Conservation (phyloP, 768 basidiomycete species). For the Fomitopsis serialis region DNA sequence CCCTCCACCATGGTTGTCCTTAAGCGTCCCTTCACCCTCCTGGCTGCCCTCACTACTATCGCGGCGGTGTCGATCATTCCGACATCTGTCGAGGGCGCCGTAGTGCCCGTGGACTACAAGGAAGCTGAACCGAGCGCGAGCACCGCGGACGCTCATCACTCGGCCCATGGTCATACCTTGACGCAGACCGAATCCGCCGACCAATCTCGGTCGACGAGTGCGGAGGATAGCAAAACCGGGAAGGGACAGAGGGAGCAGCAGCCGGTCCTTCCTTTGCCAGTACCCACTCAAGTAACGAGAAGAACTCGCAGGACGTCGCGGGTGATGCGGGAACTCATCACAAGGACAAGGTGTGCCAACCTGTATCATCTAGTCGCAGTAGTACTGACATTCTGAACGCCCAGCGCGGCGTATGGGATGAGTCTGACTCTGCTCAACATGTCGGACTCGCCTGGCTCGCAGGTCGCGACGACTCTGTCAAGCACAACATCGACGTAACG, state of each 20-base stretch:
- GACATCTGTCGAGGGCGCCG: conserved; percentile 33
- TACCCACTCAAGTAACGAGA: too few relatives aligned
- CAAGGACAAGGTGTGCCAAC: neutral
- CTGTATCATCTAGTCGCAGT: neutral
- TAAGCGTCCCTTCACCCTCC: conserved; percentile 39
- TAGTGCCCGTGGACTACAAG: conserved; percentile 17
- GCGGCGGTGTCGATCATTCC: conserved; percentile 36
- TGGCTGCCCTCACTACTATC: conserved; percentile 42
- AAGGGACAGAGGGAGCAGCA: neutral
- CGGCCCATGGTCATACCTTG: conserved; percentile 2
- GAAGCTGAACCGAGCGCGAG: neutral
- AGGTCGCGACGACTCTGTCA: neutral
- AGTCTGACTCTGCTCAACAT: conserved; percentile 13
- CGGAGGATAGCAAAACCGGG: neutral
- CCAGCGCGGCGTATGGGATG: conserved; percentile 14
- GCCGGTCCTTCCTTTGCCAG: neutral
- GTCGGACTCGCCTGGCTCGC: conserved; percentile 7
- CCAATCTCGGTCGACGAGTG: neutral
- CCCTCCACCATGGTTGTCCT: conserved; percentile 42
- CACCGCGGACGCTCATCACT: conserved; percentile 7
- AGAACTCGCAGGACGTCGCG: neutral
- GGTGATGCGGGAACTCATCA: neutral
- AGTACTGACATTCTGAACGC: neutral
- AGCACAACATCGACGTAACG: neutral
- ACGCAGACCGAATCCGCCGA: neutral